Conservation (phyloP, 169 alveolate genomes). For the Plasmodium yoelii region DNA sequence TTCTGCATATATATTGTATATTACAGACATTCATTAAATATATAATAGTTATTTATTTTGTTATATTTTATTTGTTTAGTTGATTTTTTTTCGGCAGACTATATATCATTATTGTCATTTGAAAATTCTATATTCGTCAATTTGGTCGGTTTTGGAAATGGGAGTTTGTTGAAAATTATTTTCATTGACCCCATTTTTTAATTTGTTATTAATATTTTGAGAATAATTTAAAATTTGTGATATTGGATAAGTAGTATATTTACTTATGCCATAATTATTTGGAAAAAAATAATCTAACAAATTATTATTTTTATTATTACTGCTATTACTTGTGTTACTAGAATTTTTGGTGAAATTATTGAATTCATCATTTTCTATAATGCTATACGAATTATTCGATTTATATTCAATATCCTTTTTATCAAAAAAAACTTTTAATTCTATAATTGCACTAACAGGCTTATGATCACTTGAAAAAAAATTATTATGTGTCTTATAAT, state of each 20-base stretch:
- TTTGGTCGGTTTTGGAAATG: too few species aligned
- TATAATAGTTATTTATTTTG: too few species aligned
- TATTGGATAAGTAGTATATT: conserved; percentile 52
- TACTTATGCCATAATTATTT: conserved; percentile 47
- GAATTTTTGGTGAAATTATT: conserved; percentile 24
- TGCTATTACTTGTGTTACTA: conserved; percentile 67
- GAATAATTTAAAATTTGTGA: conserved; percentile 70
- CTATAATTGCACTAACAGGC: conserved; percentile 86
- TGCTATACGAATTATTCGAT: conserved; percentile 33
- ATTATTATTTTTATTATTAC: conserved; percentile 62
- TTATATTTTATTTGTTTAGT: too few species aligned
- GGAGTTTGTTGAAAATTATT: too few species aligned
- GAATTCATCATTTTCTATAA: conserved; percentile 35
- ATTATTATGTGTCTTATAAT: conserved; percentile 83
- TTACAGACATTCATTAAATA: too few species aligned
- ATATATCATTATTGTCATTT: too few species aligned
- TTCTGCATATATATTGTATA: too few species aligned
- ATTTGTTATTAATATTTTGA: neutral
- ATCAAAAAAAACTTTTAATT: conserved; percentile 74
- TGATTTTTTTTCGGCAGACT: too few species aligned
- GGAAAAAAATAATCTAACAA: conserved; percentile 64
- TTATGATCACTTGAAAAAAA: conserved; percentile 87
- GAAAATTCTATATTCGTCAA: too few species aligned
- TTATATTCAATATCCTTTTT: conserved; percentile 72
- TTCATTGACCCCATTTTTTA: conserved; percentile 32